phyloP scores from a whole-genome alignment of 495 filamentous ascomycete genomes.

The Patellaria atrata region DNA sequence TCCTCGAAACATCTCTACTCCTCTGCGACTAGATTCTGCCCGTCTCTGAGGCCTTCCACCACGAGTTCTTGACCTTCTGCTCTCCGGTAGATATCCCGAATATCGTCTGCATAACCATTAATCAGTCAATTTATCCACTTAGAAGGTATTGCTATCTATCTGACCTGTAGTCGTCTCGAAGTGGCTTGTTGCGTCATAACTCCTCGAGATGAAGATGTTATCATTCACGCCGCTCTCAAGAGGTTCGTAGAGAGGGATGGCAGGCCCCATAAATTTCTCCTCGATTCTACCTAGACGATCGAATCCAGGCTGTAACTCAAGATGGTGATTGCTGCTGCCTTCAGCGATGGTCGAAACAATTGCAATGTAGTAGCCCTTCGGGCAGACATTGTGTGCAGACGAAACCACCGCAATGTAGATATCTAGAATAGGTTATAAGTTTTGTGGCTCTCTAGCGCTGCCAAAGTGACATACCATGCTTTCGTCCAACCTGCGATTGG shows the following conservation, averaged over 20 bases:
- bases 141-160: conserved; percentile 3
- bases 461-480: conserved; percentile 57
- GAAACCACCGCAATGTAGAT: conserved; percentile 98
- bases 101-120: conserved; percentile 47
- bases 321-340: conserved; percentile 76
- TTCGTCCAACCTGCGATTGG: conserved; percentile 87
- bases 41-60: conserved; percentile 33
- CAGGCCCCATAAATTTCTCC: conserved; percentile 90
- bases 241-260: conserved; percentile 89
- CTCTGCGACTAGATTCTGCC: conserved; percentile 27
- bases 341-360: conserved; percentile 97
- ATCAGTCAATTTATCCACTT: not conserved
- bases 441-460: conserved; percentile 6
- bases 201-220: conserved; percentile 94
- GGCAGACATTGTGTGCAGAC: conserved; percentile 93
- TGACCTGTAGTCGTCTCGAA: conserved; percentile 81
- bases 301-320: conserved; percentile 86
- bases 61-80: conserved; percentile 79
- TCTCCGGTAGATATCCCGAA: conserved; percentile 82
- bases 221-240: conserved; percentile 72
- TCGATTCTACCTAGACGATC: conserved; percentile 87
- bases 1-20: conserved; percentile 17
- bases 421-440: conserved; percentile 36
- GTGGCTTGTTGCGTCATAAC: conserved; percentile 94
- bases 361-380: conserved; percentile 97